A percentile compares a stretch with the other conserved stretches of the same genome.
phyloP scores from a whole-genome alignment of 2,329 filamentous ascomycete species.

The Neurospora sp. region DNA sequence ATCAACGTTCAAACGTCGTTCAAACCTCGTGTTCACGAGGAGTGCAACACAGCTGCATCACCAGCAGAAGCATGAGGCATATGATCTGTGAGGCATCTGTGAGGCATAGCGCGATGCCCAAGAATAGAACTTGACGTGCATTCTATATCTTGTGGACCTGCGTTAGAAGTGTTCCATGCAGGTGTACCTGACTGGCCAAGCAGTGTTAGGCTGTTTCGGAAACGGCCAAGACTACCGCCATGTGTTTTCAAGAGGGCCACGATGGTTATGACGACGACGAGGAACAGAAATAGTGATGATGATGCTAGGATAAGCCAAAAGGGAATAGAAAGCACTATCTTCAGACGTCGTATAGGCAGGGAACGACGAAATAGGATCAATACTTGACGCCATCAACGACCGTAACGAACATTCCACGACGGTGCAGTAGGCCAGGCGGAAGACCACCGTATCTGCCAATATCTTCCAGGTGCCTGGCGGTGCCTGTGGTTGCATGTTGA shows the following conservation, averaged over 20 bases:
- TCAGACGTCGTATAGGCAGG: neutral
- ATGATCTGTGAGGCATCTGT: neutral
- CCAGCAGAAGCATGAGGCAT: neutral
- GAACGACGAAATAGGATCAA: neutral
- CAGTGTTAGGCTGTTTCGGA: neutral
- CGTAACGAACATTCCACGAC: neutral
- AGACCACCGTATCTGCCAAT: neutral
- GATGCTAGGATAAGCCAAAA: neutral
- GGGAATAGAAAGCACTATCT: neutral
- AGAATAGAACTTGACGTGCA: neutral
- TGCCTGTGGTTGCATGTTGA: neutral
- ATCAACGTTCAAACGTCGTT: neutral
- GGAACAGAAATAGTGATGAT: neutral
- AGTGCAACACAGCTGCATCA: neutral
- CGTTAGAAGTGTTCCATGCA: neutral
- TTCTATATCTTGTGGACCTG: neutral
- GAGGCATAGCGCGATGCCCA: neutral
- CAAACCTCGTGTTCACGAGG: neutral
- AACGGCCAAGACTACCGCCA: neutral
- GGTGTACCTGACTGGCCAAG: neutral
- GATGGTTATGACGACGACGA: neutral
- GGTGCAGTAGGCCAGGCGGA: neutral
- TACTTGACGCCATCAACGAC: neutral
- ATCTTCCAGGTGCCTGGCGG: neutral
- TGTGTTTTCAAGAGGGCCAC: neutral